Base-by-base conservation (phyloP, 345 rosid species). In the Anastatica hierochuntica region DNA sequence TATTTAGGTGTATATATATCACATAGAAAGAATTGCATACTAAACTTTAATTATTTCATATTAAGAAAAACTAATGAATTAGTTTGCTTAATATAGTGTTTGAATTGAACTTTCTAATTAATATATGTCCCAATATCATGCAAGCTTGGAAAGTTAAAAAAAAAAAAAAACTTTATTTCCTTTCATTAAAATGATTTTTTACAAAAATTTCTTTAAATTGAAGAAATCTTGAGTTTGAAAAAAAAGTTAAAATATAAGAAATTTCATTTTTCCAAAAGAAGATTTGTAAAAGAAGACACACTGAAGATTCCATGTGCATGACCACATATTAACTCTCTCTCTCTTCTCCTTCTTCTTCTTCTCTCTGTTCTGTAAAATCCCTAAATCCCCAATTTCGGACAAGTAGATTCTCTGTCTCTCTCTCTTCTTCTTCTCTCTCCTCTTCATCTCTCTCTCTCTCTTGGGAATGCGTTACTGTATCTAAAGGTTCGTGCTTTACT, bases 301-400 rank as follows among this genome's bases (percentile, higher is more conserved):
- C 67, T 2, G 26, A 11, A 53, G n/a, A 45, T 18, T n/a, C 35
- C 51, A 29, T 29, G 33, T 29, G 10, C 33, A 29, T 29, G 8
- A 40, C 37, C 66, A 2, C 62, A 74, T 55, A 14, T 33, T 35
- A 73, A 56, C 61, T 10, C 48, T 29, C 33, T 29, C 33, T 29
- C 44, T 34, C 54, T 11, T 10, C 35, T 63, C 36, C 41, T 49
- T 24, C 56, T 26, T 63, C 36, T 45, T 47, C 18, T 50, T 24
- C 0, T 50, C 13, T 41, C 33, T 4, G 17, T 56, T 43, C 47
- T 58, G 55, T 65, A 74, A 74, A n/a, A n/a, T 69, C 82, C 79
- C 73, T 74, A 71, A 68, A 68, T 33, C 58, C 71, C 71, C 72
- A 51, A 53, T 35, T 58, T 41, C 53, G 15, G 68, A 70, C 66